A percentile compares a stretch with the other conserved stretches of the same genome.
Evolutionary conservation across 495 filamentous ascomycete species (phyloP).

Genomic region (Xylaria scruposa): DNA sequence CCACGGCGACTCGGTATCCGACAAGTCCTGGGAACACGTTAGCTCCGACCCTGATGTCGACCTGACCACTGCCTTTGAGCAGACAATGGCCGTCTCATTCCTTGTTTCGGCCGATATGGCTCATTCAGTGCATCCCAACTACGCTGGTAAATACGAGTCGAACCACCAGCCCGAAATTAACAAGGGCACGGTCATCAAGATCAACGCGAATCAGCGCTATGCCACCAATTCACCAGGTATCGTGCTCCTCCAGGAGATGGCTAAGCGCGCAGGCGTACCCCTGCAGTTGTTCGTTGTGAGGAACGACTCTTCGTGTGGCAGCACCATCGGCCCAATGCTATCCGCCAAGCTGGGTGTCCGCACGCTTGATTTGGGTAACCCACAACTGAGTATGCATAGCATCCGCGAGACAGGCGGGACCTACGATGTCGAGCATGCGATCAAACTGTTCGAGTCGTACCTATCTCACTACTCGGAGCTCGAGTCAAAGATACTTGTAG

Average conservation of each 20-base stretch:
- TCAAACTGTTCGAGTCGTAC: constrained; percentile 87
- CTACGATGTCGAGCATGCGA: constrained; percentile 86
- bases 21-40: constrained; percentile 60
- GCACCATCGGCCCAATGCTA: constrained; percentile 96
- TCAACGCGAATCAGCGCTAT: constrained; percentile 97
- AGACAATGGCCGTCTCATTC: constrained; percentile 91
- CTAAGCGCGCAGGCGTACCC: constrained; percentile 71
- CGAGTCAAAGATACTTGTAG: constrained; percentile 81
- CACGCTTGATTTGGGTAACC: constrained; percentile 92
- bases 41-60: constrained; percentile 58
- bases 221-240: constrained; percentile 96
- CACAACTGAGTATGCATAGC: constrained; percentile 97
- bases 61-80: constrained; percentile 83
- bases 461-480: constrained; percentile 81
- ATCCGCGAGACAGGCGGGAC: constrained; percentile 90
- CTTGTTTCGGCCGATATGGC: constrained; percentile 98
- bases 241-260: constrained; percentile 86
- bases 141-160: constrained; percentile 85
- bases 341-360: constrained; percentile 82
- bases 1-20: constrained; percentile 46
- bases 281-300: constrained; percentile 95
- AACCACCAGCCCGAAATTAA: constrained; percentile 95
- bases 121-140: constrained; percentile 94
- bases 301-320: constrained; percentile 92
- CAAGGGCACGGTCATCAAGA: constrained; percentile 92